Evolutionary conservation across 2,329 filamentous ascomycete species (phyloP).

Genomic region (Ophioceras dolichostomum): DNA sequence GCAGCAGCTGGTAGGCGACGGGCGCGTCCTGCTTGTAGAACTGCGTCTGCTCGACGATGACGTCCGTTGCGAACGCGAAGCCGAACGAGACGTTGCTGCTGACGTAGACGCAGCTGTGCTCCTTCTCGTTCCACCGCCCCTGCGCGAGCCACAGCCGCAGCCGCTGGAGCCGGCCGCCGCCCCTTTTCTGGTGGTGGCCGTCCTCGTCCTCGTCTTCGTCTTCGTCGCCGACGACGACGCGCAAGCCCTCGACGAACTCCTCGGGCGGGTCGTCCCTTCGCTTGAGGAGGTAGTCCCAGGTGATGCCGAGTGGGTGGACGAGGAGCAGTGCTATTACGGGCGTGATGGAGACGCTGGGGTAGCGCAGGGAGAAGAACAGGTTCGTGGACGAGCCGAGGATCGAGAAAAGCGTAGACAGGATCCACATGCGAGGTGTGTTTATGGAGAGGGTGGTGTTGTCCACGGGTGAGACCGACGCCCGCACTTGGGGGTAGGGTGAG

Average conservation of each 20-base stretch:
- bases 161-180: conserved; percentile 21
- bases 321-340: conserved; percentile 79
- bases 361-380: conserved; percentile 79
- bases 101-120: conserved; percentile 80
- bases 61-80: conserved; percentile 80
- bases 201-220: conserved; percentile 5
- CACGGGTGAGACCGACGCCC: conserved; percentile 64
- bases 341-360: conserved; percentile 81
- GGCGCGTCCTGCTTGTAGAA: conserved; percentile 77
- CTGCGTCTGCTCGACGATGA: conserved; percentile 80
- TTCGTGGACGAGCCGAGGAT: conserved; percentile 74
- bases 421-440: conserved; percentile 82
- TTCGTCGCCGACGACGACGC: conserved; percentile 8
- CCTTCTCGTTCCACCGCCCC: conserved; percentile 77
- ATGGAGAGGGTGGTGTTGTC: conserved; percentile 72
- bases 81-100: conserved; percentile 85
- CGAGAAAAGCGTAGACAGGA: conserved; percentile 65
- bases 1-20: conserved; percentile 66
- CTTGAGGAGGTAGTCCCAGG: conserved; percentile 68
- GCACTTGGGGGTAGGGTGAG: conserved; percentile 66
- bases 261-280: conserved; percentile 40
- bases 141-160: conserved; percentile 66
- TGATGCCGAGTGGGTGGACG: conserved; percentile 68
- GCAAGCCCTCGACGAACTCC: conserved; percentile 30
- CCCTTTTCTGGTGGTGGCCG: conserved; percentile 7